Evolutionary conservation across 805 yeast genomes (phyloP).

Genomic region (Tetrapisispora nanseiensis): DNA sequence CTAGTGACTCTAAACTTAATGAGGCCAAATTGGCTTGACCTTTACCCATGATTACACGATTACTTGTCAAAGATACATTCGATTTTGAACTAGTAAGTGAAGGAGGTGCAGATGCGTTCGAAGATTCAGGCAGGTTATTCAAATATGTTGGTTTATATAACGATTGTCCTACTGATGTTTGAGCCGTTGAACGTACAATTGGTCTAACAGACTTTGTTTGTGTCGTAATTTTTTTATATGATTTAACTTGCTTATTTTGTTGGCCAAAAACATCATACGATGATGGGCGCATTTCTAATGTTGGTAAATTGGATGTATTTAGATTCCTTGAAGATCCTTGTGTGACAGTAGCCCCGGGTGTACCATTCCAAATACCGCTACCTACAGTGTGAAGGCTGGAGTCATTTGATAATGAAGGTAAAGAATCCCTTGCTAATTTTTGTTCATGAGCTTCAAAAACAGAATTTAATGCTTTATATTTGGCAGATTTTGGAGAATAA

Average conservation of each 20-base stretch:
- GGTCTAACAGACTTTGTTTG: not conserved
- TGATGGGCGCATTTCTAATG: constrained; percentile 19
- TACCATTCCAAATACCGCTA: constrained; percentile 27
- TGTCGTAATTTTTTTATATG: constrained; percentile 1
- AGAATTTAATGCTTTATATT: constrained; percentile 32
- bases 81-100: constrained; percentile 6
- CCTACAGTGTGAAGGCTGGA: constrained; percentile 11
- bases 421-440: constrained; percentile 13
- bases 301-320: constrained; percentile 23
- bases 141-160: constrained; percentile 1
- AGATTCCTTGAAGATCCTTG: not conserved
- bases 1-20: constrained; percentile 41
- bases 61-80: not conserved
- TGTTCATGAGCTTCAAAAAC: constrained; percentile 25
- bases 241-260: constrained; percentile 2
- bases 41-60: not conserved
- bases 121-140: not conserved
- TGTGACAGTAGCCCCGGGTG: constrained; percentile 7
- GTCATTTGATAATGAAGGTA: constrained; percentile 22
- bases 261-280: constrained; percentile 16
- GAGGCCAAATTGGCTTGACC: constrained; percentile 13
- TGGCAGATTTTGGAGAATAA: constrained; percentile 38
- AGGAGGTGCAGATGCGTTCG: constrained; percentile 11
- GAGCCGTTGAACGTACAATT: not conserved
- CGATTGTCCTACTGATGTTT: not conserved